Evolutionary conservation across 257 asterid genomes (phyloP), one percentile per base, ranked within the genome.

Genomic region (Voacanga thouarsii): DNA sequence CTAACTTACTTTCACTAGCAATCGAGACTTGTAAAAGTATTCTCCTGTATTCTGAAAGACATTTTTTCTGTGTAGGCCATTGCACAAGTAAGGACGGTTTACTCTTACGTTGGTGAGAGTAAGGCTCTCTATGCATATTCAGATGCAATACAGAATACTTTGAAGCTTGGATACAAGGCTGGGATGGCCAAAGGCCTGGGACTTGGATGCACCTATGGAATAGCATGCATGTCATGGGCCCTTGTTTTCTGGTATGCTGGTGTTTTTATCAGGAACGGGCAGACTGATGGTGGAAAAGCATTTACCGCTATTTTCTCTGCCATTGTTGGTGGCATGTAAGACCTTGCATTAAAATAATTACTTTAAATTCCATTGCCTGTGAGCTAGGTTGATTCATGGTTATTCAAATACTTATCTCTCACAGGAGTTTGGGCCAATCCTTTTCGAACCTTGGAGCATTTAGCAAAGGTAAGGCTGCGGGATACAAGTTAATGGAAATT

Each of bases 101-200:
- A 93, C 90, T 96, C 98, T 3, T 93, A 89, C 23, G 99, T 90
- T 23, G 98, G 98, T 12, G 98, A 96, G 90, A 87, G 80, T 45
- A 92, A 88, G 87, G 94, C 96, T 78, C 90, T 92, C 28, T 65
- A 83, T 74, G 85, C 98, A 7, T 95, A 93, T 83, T 93, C 98
- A 5, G 98, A 96, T 84, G 89, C 94, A 74, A 90, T 96, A 81
- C 97, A 93, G 39, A 93, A 89, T 79, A 93, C 99, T 0, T 77
- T 93, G 67, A 92, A 93, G 84, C 92, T 96, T n/a, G 97, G 98
- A 55, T 96, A 96, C 86, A 96, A 88, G 87, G 98, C 98, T 33
- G 99, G 99, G 49, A 93, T 96, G 96, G 99, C 99, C 61, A 96
- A 93, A 85, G 99, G 99, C 28, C 90, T 96, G 24, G 99, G 99